These are phyloP conservation scores for Diplodia seriata DNA, from an alignment of 2,329 filamentous ascomycete species.

Conservation along the genomic window DNA sequence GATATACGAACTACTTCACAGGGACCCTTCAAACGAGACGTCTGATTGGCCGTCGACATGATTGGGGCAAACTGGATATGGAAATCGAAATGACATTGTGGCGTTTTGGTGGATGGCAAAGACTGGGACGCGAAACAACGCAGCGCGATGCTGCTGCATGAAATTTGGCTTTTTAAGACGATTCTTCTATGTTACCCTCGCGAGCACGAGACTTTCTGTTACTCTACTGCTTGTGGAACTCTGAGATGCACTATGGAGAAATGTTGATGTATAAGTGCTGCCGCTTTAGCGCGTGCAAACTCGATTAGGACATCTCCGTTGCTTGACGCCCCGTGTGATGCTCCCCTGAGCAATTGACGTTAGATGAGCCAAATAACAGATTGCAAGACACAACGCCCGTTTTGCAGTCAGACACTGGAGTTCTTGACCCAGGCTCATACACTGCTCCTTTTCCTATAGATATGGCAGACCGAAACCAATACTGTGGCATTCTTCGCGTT, in stretches of 20 bases:
- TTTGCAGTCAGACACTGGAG: too few relatives aligned
- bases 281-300: too few relatives aligned
- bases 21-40: background rate
- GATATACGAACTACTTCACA: conserved; percentile 6
- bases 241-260: too few relatives aligned
- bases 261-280: too few relatives aligned
- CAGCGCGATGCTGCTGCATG: background rate
- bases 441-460: too few relatives aligned
- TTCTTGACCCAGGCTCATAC: too few relatives aligned
- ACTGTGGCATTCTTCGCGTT: background rate
- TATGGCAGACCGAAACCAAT: background rate
- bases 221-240: too few relatives aligned
- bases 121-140: conserved; percentile 14
- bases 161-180: conserved; percentile 13
- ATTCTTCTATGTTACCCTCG: background rate
- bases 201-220: background rate
- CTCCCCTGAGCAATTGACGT: too few relatives aligned
- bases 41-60: background rate
- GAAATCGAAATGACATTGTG: conserved; percentile 4
- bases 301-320: too few relatives aligned
- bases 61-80: background rate
- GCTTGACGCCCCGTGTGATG: too few relatives aligned
- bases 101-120: conserved; percentile 19
- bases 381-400: too few relatives aligned
- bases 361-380: too few relatives aligned